Evolutionary conservation across 2,329 filamentous ascomycete species (phyloP).

Genomic region (Camillea tinctor): DNA sequence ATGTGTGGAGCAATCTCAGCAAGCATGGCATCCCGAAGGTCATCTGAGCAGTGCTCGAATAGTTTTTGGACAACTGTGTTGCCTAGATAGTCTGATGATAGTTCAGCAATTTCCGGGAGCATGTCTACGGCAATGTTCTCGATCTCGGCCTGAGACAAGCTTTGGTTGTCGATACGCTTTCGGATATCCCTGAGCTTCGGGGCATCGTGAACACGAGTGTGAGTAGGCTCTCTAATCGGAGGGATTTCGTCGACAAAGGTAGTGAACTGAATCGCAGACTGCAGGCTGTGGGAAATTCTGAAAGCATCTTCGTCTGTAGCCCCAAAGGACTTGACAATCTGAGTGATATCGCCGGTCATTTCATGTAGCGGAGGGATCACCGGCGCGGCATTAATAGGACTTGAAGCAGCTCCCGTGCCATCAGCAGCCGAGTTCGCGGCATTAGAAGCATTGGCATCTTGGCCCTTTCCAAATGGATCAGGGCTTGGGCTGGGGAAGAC

Average conservation of each 20-base stretch:
- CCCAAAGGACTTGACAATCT: slow-evolving; percentile 86
- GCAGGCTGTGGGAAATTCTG: slow-evolving; percentile 71
- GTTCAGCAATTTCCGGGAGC: slow-evolving; percentile 93
- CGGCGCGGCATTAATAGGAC: slow-evolving; percentile 49
- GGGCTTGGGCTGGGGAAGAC: slow-evolving; percentile 89
- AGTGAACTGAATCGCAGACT: slow-evolving; percentile 73
- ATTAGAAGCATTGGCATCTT: slow-evolving; percentile 43
- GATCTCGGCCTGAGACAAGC: slow-evolving; percentile 80
- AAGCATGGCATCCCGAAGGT: slow-evolving; percentile 89
- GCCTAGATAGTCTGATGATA: slow-evolving; percentile 92
- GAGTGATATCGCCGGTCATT: slow-evolving; percentile 77
- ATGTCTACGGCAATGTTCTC: slow-evolving; percentile 90
- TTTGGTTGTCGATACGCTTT: slow-evolving; percentile 96
- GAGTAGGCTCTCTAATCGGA: slow-evolving; percentile 82
- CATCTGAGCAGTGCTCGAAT: slow-evolving; percentile 93
- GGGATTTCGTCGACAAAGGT: slow-evolving; percentile 80
- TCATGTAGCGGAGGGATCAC: slow-evolving; percentile 72
- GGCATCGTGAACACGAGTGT: slow-evolving; percentile 87
- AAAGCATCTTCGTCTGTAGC: slow-evolving; percentile 75
- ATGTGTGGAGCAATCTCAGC: slow-evolving; percentile 83
- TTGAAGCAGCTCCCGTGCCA: slow-evolving; percentile 30
- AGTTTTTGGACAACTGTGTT: slow-evolving; percentile 99
- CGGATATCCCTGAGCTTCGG: slow-evolving; percentile 93
- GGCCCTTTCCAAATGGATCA: slow-evolving; percentile 69
- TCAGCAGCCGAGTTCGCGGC: slow-evolving; percentile 42